Base-by-base conservation (phyloP, 495 filamentous ascomycete genomes). In the Penicillium roqueforti region DNA sequence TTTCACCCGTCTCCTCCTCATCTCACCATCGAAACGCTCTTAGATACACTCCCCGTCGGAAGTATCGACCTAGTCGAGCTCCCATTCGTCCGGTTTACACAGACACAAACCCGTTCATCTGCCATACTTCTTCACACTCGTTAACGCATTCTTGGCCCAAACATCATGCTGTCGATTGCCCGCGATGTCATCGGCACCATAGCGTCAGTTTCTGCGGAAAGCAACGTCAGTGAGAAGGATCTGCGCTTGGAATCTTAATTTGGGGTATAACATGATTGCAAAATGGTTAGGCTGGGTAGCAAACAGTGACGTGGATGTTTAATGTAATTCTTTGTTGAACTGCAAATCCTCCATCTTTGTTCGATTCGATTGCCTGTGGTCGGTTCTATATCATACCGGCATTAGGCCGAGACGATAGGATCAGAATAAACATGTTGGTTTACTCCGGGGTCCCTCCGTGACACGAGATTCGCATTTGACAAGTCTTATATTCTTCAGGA, bases 111-210 rank as follows among this genome's bases (percentile, higher is more conserved):
- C 47, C 47, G 22, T 50, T 39, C 1, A 50, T 50, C 1, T 39
- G 7, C 6, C 46, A 49, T 7, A 13, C 36, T 18, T 39, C 47
- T 6, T 49, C 34, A 11, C 47, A 50, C n/a, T 50, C 47, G 4
- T 50, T 50, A 16, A 50, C 47, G n/a, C 47, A 50, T 40, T 40
- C 47, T 3, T 28, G 22, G 34, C 47, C 47, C 1, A 19, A 39
- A 18, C 47, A 50, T 39, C 47, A 31, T 37, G 8, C 47, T 1
- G 47, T 40, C 16, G 36, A 50, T 25, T 50, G 47, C 28, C 16
- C 23, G 6, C 32, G 47, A 18, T 50, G 47, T 19, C 8, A 39
- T 26, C 32, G 22, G 4, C 34, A 40, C 18, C 36, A 50, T 8
- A 8, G 47, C 7, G 16, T 25, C 8, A 39, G n/a, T 26, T 19